Evolutionary conservation across 73 alveolate genomes (phyloP).

Genomic region (Paramecium caudatum): DNA sequence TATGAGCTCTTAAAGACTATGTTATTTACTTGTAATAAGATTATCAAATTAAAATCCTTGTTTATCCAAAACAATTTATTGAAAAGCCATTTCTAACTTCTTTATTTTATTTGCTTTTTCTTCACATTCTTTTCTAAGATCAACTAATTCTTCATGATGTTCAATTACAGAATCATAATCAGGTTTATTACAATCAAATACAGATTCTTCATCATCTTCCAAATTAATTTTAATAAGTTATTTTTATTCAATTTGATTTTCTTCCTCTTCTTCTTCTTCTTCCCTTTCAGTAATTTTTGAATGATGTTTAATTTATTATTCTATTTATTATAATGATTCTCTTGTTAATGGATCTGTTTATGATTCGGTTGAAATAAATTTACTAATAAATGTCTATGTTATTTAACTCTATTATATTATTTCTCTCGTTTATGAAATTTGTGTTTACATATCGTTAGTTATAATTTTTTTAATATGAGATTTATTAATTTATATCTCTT

Average conservation of each 20-base stretch:
- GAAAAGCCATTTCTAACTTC: neutral
- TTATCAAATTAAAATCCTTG: neutral
- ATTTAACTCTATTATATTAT: too few species aligned
- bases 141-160: conserved; percentile 48
- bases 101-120: neutral
- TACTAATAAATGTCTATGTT: too few species aligned
- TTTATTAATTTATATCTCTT: too few species aligned
- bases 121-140: neutral
- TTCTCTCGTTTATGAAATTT: too few species aligned
- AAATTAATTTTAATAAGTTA: neutral
- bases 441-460: too few species aligned
- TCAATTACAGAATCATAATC: conserved; percentile 41
- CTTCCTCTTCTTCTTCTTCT: conserved; percentile 26
- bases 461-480: too few species aligned
- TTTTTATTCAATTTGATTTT: neutral
- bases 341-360: neutral
- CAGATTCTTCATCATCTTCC: conserved; percentile 8
- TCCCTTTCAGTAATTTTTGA: conserved; percentile 30
- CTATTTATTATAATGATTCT: neutral
- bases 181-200: conserved; percentile 34
- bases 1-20: neutral
- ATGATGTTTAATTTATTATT: neutral
- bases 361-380: neutral
- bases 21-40: conserved; percentile 14
- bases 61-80: neutral